Evolutionary conservation across 1,284 basidiomycete genomes (phyloP).

Genomic region (Salmacisia buchloeana): DNA sequence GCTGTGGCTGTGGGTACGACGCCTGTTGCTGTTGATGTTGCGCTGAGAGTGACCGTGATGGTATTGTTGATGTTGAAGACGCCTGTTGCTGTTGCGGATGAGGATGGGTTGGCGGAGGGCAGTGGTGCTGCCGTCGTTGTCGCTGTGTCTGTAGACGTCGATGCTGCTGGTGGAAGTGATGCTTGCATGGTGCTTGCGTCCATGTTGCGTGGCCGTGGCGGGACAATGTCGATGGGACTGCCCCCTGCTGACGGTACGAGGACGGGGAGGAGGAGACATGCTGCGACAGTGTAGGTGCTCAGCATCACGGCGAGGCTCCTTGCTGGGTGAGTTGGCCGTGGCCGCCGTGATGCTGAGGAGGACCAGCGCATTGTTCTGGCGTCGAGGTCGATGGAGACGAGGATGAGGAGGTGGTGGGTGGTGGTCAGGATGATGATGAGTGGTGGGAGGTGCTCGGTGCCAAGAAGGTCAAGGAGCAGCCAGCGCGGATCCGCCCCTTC

Average conservation of each 20-base stretch:
- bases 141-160: too few species aligned
- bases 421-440: constrained; percentile 1
- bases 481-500: background rate
- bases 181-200: too few species aligned
- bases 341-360: background rate
- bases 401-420: background rate
- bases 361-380: background rate
- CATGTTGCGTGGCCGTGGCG: too few species aligned
- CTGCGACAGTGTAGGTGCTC: too few species aligned
- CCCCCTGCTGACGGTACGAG: too few species aligned
- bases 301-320: too few species aligned
- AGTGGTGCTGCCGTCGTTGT: background rate
- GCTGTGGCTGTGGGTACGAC: background rate
- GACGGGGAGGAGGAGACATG: too few species aligned
- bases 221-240: too few species aligned
- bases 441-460: background rate
- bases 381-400: background rate
- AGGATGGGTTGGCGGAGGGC: too few species aligned
- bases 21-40: background rate
- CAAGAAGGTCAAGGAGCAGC: background rate
- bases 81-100: too few species aligned
- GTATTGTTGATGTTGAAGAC: too few species aligned
- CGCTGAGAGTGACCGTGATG: too few species aligned
- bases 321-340: background rate
- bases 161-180: background rate